A percentile compares a stretch with the other conserved stretches of the same genome.
Evolutionary conservation across 352 stramenopile genomes (phyloP).

Genomic region (Phytophthora melonis): DNA sequence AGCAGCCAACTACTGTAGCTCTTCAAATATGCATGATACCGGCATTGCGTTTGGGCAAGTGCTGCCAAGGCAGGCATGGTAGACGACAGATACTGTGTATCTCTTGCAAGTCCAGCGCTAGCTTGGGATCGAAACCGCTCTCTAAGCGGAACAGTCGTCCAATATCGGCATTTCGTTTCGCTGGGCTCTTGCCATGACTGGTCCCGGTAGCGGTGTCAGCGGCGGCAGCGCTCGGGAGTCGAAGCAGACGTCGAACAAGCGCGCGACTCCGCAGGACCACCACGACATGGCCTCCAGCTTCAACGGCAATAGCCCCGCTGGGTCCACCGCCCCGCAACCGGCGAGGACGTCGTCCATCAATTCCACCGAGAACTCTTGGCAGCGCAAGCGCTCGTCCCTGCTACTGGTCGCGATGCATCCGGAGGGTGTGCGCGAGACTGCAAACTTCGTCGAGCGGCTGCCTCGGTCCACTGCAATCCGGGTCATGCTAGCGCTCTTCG

Average conservation of each 20-base stretch:
- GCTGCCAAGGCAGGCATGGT: too few relatives aligned
- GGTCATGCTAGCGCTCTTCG: slow-evolving; percentile 46
- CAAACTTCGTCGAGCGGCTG: slow-evolving; percentile 26
- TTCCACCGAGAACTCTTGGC: slow-evolving; percentile 11
- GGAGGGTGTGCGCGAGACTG: slow-evolving; percentile 18
- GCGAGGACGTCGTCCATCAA: slow-evolving; percentile 13
- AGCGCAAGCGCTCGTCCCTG: slow-evolving; percentile 35
- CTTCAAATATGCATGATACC: too few relatives aligned
- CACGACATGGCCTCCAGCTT: slow-evolving; percentile 12
- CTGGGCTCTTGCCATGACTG: slow-evolving; percentile 3
- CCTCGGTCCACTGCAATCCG: slow-evolving; percentile 33
- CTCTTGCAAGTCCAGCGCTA: background rate
- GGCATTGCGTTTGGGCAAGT: too few relatives aligned
- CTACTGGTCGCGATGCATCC: slow-evolving; percentile 36
- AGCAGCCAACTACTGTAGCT: too few relatives aligned
- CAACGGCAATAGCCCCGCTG: background rate
- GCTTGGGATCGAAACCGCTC: slow-evolving; percentile 2
- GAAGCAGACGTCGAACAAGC: background rate
- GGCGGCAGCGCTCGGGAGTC: slow-evolving; percentile 9
- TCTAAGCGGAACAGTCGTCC: slow-evolving; percentile 6
- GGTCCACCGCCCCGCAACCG: background rate
- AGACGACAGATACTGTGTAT: background rate
- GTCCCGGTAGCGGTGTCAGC: slow-evolving; percentile 4
- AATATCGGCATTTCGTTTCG: background rate
- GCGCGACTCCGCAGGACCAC: background rate